Conservation (phyloP, 257 asterid genomes). For the Primulina huaijiensis region DNA sequence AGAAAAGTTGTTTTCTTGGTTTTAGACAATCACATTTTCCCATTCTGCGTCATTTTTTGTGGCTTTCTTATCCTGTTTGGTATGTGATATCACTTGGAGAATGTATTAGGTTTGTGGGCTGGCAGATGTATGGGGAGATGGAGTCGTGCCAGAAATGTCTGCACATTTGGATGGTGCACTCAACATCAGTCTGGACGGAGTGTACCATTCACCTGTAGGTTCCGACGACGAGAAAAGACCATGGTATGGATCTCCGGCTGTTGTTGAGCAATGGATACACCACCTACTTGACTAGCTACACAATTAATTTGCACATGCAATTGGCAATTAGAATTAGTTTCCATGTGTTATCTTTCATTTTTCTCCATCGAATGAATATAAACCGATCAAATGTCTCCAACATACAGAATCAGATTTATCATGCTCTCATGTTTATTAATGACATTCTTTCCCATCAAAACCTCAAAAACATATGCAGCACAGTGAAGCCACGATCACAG, state of each 20-base stretch:
- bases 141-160: slow-evolving; percentile 87
- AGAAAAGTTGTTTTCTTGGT: not conserved
- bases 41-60: not conserved
- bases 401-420: not conserved
- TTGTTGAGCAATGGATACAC: slow-evolving; percentile 82
- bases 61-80: not conserved
- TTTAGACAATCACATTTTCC: not conserved
- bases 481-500: not conserved
- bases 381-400: not conserved
- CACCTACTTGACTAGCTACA: slow-evolving; percentile 54
- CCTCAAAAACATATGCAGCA: not conserved
- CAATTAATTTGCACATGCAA: not conserved
- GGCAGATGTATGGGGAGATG: slow-evolving; percentile 93
- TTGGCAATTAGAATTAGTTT: not conserved
- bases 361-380: not conserved
- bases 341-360: not conserved
- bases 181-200: slow-evolving; percentile 69
- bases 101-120: slow-evolving; percentile 77
- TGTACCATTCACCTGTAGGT: slow-evolving; percentile 84
- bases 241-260: slow-evolving; percentile 85
- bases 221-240: slow-evolving; percentile 73
- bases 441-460: not conserved
- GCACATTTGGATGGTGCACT: slow-evolving; percentile 89
- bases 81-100: slow-evolving; percentile 8
- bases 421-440: not conserved